phyloP scores from a whole-genome alignment of 179 eudicot species.

The Pouteria campechiana region DNA sequence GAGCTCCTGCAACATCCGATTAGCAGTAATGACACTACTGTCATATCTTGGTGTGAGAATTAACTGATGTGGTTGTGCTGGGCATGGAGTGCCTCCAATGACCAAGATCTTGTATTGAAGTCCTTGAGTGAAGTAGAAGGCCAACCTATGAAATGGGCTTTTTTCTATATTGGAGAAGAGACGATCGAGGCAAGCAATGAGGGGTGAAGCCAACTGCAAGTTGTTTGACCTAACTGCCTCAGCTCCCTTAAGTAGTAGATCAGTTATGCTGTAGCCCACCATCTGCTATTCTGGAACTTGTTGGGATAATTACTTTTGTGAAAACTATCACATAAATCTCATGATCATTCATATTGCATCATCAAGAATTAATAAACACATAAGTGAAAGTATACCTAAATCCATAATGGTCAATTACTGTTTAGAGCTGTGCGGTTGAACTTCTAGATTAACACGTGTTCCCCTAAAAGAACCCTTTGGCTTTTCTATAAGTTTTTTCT shows the following conservation, averaged over 20 bases:
- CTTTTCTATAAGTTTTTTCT: no score
- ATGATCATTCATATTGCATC: no score
- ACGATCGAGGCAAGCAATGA: constrained; percentile 3
- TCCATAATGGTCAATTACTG: no score
- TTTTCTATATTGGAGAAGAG: constrained; percentile 6
- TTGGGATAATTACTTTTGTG: no score
- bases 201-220: constrained; percentile 1
- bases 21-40: constrained; percentile 4
- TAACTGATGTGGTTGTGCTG: neutral
- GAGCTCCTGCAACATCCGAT: constrained; percentile 23
- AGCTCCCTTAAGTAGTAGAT: constrained; percentile 12
- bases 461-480: no score
- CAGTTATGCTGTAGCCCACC: constrained; percentile 9
- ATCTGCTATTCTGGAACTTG: constrained; percentile 6
- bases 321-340: no score
- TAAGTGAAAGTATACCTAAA: no score
- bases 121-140: constrained; percentile 15
- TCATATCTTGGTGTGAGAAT: neutral
- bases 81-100: neutral
- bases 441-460: no score
- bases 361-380: no score
- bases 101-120: constrained; percentile 2
- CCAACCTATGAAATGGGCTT: constrained; percentile 7
- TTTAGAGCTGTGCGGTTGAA: no score
- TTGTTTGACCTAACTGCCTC: constrained; percentile 13